A percentile compares a stretch with the other conserved stretches of the same genome.
phyloP scores from a whole-genome alignment of 2,329 filamentous ascomycete genomes.

The Microascus cirrosus region DNA sequence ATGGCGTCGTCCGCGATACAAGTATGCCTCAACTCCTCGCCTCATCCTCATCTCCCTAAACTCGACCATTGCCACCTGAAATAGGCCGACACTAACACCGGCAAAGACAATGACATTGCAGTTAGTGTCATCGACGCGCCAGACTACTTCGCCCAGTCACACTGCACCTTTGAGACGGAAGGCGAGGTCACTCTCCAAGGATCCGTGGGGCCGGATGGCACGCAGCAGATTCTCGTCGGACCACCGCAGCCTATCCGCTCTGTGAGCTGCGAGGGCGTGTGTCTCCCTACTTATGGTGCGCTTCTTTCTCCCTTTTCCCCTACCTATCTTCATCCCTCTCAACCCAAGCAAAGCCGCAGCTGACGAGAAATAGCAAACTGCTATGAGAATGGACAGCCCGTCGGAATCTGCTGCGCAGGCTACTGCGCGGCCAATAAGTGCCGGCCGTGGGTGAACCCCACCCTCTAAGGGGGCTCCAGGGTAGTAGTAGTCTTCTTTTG shows the following conservation, averaged over 20 bases:
- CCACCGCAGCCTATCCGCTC: conserved; percentile 29
- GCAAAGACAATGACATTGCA: conserved; percentile 23
- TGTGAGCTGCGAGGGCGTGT: conserved; percentile 30
- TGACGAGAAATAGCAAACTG: conserved; percentile 13
- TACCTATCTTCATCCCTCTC: background rate
- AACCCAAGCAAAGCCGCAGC: background rate
- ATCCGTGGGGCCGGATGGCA: conserved; percentile 16
- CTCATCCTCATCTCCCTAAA: background rate
- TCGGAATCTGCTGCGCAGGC: conserved; percentile 29
- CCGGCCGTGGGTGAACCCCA: conserved; percentile 17
- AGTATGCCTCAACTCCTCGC: conserved; percentile 15
- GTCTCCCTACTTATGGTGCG: conserved; percentile 25
- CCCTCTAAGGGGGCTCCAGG: background rate
- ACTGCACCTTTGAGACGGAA: conserved; percentile 31
- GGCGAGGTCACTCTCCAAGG: conserved; percentile 12
- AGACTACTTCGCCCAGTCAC: conserved; percentile 27
- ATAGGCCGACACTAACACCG: background rate
- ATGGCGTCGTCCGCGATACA: conserved; percentile 24
- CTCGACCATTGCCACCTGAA: background rate
- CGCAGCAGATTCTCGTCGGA: conserved; percentile 28
- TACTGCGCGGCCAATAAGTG: conserved; percentile 29
- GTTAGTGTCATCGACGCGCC: conserved; percentile 28
- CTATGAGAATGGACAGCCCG: conserved; percentile 21
- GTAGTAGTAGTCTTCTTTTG: background rate
- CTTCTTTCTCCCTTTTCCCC: background rate